These are phyloP conservation scores for Barnettozyma vustinii DNA, from an alignment of 805 yeast species.

Conservation along the genomic window DNA sequence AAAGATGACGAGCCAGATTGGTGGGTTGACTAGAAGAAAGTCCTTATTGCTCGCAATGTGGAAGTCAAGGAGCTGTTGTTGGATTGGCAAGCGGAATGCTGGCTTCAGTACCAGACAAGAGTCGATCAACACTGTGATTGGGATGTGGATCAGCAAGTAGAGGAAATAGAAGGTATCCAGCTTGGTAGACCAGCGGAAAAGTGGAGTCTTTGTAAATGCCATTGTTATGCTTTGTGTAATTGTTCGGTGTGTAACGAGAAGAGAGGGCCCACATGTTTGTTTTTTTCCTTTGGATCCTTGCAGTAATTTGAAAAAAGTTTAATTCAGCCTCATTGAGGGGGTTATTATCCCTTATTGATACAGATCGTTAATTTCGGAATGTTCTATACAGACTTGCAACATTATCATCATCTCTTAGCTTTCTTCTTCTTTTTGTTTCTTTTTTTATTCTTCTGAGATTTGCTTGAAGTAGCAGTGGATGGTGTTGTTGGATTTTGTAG, in stretches of 20 bases:
- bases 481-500: not conserved
- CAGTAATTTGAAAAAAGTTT: not conserved
- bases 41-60: conserved; percentile 69
- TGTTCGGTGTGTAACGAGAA: not conserved
- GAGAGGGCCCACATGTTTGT: not conserved
- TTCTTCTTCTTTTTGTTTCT: conserved; percentile 5
- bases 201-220: conserved; percentile 1
- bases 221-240: not conserved
- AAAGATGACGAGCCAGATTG: conserved; percentile 69
- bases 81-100: conserved; percentile 40
- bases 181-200: conserved; percentile 18
- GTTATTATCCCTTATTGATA: too few species aligned
- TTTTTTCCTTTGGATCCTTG: not conserved
- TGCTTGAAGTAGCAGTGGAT: not conserved
- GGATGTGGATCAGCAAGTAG: conserved; percentile 62
- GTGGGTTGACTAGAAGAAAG: conserved; percentile 52
- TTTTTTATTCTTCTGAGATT: conserved; percentile 3
- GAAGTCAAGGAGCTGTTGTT: conserved; percentile 44
- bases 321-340: too few species aligned
- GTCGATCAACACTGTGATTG: conserved; percentile 73
- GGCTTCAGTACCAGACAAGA: conserved; percentile 63
- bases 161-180: conserved; percentile 41
- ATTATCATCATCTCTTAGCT: not conserved
- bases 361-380: not conserved
- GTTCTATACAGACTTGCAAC: not conserved